Evolutionary conservation across 306 rosid genomes (phyloP).

Genomic region (Quillaja saponaria): DNA sequence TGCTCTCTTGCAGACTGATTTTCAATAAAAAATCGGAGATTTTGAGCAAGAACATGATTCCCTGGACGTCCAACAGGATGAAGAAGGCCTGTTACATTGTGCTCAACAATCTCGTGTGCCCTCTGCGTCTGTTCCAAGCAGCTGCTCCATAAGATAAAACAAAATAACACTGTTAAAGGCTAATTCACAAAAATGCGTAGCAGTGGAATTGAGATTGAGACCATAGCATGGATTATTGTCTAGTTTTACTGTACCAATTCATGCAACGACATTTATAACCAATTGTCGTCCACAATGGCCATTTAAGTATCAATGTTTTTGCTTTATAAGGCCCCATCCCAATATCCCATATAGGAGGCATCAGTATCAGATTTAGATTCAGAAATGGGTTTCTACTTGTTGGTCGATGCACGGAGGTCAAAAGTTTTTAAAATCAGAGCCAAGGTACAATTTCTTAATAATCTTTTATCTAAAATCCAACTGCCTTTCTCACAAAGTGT

Average conservation of each 20-base stretch:
- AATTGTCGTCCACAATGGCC: too few relatives aligned
- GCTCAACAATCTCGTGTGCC: slow-evolving; percentile 90
- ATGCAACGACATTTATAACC: not conserved
- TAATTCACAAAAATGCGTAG: slow-evolving; percentile 8
- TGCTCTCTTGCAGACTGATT: slow-evolving; percentile 51
- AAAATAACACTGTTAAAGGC: slow-evolving; percentile 6
- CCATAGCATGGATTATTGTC: too few relatives aligned
- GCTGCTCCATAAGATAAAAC: slow-evolving; percentile 48
- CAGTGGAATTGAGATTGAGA: not conserved
- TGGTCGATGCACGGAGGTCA: not conserved
- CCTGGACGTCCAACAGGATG: slow-evolving; percentile 70
- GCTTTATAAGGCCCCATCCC: not conserved
- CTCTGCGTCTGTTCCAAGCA: slow-evolving; percentile 87
- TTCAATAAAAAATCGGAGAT: slow-evolving; percentile 65
- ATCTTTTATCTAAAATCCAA: not conserved
- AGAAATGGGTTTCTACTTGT: not conserved
- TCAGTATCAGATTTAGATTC: not conserved
- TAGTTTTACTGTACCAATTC: not conserved
- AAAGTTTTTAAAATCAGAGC: not conserved
- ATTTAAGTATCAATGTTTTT: too few relatives aligned
- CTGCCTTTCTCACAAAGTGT: not conserved
- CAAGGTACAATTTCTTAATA: not conserved
- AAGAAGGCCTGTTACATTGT: slow-evolving; percentile 76
- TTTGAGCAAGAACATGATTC: slow-evolving; percentile 51
- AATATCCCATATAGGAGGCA: not conserved